A percentile compares a stretch with the other conserved stretches of the same genome.
These are phyloP conservation scores for Anisodus acutangulus DNA, from an alignment of 257 asterid genomes.

Conservation along the genomic window DNA sequence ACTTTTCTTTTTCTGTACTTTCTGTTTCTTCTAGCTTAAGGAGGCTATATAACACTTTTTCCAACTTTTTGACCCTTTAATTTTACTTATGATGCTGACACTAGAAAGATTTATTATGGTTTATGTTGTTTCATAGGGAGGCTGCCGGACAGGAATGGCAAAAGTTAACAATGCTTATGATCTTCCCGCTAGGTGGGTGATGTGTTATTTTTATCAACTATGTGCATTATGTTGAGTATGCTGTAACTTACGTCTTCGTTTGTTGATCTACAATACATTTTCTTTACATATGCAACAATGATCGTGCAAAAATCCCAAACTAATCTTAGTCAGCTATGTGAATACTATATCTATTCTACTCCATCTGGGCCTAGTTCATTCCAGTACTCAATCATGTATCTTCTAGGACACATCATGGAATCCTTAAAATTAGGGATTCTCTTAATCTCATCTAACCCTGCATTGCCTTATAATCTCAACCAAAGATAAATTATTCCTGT, in stretches of 20 bases:
- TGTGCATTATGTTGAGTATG: conserved; percentile 10
- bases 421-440: not conserved
- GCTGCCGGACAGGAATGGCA: conserved; percentile 99
- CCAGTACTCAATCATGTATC: conserved; percentile 1
- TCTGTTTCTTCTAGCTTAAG: conserved; percentile 13
- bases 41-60: not conserved
- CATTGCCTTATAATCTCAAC: not conserved
- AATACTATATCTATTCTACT: not conserved
- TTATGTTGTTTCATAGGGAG: conserved; percentile 62
- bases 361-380: not conserved
- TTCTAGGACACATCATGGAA: not conserved
- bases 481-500: not conserved
- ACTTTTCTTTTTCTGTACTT: not conserved
- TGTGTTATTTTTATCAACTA: not conserved
- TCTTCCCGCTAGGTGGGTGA: conserved; percentile 89
- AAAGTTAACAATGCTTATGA: conserved; percentile 76
- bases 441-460: not conserved
- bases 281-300: not conserved
- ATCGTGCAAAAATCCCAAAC: not conserved
- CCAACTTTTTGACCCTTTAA: not conserved
- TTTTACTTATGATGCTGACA: not conserved
- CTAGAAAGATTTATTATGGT: not conserved
- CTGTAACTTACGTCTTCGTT: not conserved
- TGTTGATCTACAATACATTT: not conserved
- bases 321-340: not conserved